These are phyloP conservation scores for Tricladium varicosporioides DNA, from an alignment of 2,329 filamentous ascomycete species.

Conservation along the genomic window DNA sequence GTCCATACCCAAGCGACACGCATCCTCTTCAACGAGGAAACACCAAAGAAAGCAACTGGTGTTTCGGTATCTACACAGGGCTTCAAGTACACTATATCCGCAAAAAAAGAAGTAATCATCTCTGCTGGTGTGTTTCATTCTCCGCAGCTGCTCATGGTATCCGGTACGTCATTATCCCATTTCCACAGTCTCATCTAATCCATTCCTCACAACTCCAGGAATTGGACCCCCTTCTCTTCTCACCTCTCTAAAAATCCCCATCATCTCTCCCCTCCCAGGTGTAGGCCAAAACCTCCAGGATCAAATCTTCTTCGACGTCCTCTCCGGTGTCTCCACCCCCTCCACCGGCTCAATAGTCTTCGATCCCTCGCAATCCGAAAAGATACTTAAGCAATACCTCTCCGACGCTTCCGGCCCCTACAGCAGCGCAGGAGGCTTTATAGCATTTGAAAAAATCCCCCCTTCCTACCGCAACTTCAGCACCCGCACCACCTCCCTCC, in stretches of 20 bases:
- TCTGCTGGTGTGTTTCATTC: constrained; percentile 49
- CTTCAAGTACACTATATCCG: constrained; percentile 18
- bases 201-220: constrained; percentile 34
- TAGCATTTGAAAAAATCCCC: constrained; percentile 37
- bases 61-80: constrained; percentile 35
- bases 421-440: constrained; percentile 30
- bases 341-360: not conserved
- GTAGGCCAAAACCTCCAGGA: constrained; percentile 52
- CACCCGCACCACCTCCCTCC: constrained; percentile 34
- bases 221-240: constrained; percentile 45
- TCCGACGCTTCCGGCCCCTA: constrained; percentile 9
- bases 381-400: constrained; percentile 13
- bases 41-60: constrained; percentile 38
- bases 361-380: constrained; percentile 3
- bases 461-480: constrained; percentile 33
- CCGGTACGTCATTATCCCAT: constrained; percentile 1
- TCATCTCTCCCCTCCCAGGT: constrained; percentile 45
- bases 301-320: constrained; percentile 28
- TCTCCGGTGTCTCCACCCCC: constrained; percentile 33
- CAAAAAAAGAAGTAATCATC: constrained; percentile 38
- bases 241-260: constrained; percentile 41
- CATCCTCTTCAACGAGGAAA: constrained; percentile 18
- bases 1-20: constrained; percentile 14
- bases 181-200: constrained; percentile 40
- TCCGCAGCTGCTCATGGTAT: constrained; percentile 41